Conservation (phyloP, 768 basidiomycete genomes). For the Mycena venus region DNA sequence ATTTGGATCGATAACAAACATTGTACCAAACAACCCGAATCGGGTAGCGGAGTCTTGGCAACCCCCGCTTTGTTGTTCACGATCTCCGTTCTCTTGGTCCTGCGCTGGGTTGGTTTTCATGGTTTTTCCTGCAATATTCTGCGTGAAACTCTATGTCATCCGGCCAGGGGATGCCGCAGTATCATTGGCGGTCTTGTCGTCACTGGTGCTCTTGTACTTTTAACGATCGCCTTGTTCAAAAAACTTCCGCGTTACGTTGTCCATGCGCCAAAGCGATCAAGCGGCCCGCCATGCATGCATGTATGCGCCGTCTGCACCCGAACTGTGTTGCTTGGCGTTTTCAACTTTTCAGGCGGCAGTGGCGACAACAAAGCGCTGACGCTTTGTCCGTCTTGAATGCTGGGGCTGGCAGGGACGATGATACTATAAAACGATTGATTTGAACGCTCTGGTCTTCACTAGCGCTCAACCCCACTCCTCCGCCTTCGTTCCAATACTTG, state of each 20-base stretch:
- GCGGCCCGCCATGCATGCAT: background rate
- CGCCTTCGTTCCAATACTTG: background rate
- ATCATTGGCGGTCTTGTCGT: too few relatives aligned
- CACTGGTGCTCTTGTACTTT: background rate
- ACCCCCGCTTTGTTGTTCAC: too few relatives aligned
- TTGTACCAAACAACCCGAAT: too few relatives aligned
- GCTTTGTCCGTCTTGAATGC: conserved; percentile 9
- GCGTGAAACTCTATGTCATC: too few relatives aligned
- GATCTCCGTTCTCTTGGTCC: too few relatives aligned
- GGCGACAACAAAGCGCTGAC: background rate
- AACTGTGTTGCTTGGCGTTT: background rate
- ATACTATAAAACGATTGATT: background rate
- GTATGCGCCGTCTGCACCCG: background rate
- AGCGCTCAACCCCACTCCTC: background rate
- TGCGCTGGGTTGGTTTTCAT: too few relatives aligned
- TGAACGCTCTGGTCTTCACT: too few relatives aligned
- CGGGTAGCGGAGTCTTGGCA: background rate
- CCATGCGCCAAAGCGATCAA: background rate
- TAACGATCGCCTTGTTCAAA: background rate
- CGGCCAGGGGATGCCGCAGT: too few relatives aligned
- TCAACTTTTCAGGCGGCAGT: background rate
- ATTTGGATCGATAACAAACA: conserved; percentile 21
- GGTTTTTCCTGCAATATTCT: too few relatives aligned
- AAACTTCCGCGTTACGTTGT: background rate
- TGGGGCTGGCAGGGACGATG: background rate